Evolutionary conservation across 2,329 filamentous ascomycete species (phyloP).

Genomic region (Cryphonectria radicalis): DNA sequence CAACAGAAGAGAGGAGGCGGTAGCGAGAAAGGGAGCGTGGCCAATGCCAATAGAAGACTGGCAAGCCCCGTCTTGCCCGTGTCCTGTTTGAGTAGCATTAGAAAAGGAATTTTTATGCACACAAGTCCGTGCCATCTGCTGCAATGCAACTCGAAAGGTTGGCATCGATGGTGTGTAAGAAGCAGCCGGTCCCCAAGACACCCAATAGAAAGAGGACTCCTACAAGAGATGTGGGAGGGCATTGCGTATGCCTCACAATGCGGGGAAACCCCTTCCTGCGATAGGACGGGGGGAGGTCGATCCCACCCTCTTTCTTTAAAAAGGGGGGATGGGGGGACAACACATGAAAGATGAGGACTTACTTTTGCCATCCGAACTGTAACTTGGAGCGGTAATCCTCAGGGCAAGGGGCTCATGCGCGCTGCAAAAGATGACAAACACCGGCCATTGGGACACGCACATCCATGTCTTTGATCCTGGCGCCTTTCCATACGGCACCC

Average conservation of each 20-base stretch:
- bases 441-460: conserved; percentile 31
- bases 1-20: background rate
- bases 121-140: background rate
- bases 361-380: background rate
- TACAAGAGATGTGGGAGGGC: background rate
- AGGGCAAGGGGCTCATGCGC: background rate
- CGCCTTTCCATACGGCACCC: conserved; percentile 29
- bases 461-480: conserved; percentile 33
- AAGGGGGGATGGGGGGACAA: background rate
- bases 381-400: background rate
- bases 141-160: background rate
- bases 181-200: background rate
- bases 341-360: background rate
- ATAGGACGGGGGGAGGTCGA: background rate
- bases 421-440: background rate
- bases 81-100: background rate
- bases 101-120: background rate
- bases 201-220: background rate
- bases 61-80: no score
- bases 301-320: background rate
- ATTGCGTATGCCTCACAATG: background rate
- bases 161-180: background rate
- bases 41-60: background rate
- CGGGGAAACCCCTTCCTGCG: background rate
- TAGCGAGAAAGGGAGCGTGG: background rate